phyloP scores from a whole-genome alignment of 768 basidiomycete species.

The Daedaleopsis sinensis region DNA sequence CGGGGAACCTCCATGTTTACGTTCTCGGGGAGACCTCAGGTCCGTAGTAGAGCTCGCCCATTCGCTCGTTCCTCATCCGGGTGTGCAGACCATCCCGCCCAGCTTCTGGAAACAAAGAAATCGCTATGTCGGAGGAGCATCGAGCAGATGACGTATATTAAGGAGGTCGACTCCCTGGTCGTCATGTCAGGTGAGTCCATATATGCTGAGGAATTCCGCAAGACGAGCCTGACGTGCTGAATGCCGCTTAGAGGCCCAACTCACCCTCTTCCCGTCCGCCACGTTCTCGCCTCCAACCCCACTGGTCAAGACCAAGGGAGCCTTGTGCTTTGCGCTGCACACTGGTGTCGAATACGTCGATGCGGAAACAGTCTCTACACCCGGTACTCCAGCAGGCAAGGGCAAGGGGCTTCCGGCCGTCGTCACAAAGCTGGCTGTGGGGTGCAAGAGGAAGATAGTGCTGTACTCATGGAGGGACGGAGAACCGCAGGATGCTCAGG shows the following conservation, averaged over 20 bases:
- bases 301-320: constrained; percentile 76
- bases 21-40: constrained; percentile 43
- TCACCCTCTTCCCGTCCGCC: constrained; percentile 79
- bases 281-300: constrained; percentile 69
- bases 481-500: constrained; percentile 72
- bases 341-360: constrained; percentile 55
- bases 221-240: background rate
- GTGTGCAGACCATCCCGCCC: constrained; percentile 38
- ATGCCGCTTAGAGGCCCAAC: constrained; percentile 57
- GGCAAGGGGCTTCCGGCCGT: constrained; percentile 60
- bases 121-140: constrained; percentile 68
- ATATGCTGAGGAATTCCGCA: no score
- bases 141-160: constrained; percentile 86
- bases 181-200: constrained; percentile 72
- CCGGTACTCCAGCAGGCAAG: constrained; percentile 21
- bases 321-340: constrained; percentile 80
- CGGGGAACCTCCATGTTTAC: constrained; percentile 59
- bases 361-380: constrained; percentile 25
- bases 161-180: constrained; percentile 84
- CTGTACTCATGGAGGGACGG: constrained; percentile 89
- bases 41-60: constrained; percentile 27
- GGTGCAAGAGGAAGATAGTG: constrained; percentile 83
- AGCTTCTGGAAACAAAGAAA: constrained; percentile 68
- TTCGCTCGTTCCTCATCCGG: constrained; percentile 19
- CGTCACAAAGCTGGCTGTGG: constrained; percentile 80